These are phyloP conservation scores for Colletotrichum gloeosporioides DNA, from an alignment of 2,329 filamentous ascomycete genomes.

Conservation along the genomic window DNA sequence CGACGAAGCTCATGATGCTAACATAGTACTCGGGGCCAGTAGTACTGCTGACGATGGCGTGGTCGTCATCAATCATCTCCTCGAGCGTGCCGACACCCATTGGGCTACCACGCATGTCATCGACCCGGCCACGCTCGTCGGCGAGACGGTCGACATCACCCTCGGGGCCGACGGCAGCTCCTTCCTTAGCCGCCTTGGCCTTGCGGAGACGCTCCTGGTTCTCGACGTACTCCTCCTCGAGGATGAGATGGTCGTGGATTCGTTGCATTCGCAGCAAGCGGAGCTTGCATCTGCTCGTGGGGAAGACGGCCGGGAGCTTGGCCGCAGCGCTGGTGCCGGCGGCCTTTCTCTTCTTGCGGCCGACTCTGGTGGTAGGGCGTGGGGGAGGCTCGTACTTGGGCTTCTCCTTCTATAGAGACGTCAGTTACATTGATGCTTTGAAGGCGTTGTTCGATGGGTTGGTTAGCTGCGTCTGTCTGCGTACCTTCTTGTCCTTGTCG, in stretches of 20 bases:
- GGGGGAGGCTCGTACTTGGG: constrained; percentile 99
- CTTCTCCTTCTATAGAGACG: constrained; percentile 84
- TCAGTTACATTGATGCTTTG: not conserved
- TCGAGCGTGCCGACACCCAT: constrained; percentile 98
- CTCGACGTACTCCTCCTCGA: constrained; percentile 98
- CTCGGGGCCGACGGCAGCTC: constrained; percentile 72
- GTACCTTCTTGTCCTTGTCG: constrained; percentile 93
- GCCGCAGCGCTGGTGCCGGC: constrained; percentile 92
- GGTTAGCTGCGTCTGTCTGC: constrained; percentile 7
- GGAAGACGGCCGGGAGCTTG: constrained; percentile 93
- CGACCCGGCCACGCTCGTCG: constrained; percentile 91
- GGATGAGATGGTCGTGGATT: constrained; percentile 93
- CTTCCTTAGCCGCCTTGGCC: constrained; percentile 81
- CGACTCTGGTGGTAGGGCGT: constrained; percentile 93
- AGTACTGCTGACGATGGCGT: constrained; percentile 96
- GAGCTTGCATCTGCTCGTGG: constrained; percentile 96
- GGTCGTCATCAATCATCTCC: constrained; percentile 99
- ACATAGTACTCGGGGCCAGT: constrained; percentile 99
- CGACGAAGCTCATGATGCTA: constrained; percentile 99
- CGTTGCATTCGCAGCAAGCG: constrained; percentile 97
- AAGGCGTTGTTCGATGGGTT: not conserved
- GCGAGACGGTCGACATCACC: constrained; percentile 82
- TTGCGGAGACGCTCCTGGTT: constrained; percentile 97
- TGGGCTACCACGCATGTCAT: constrained; percentile 97
- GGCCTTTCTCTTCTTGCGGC: constrained; percentile 97